phyloP scores from a whole-genome alignment of 352 stramenopile species.

The Phytophthora cactorum region DNA sequence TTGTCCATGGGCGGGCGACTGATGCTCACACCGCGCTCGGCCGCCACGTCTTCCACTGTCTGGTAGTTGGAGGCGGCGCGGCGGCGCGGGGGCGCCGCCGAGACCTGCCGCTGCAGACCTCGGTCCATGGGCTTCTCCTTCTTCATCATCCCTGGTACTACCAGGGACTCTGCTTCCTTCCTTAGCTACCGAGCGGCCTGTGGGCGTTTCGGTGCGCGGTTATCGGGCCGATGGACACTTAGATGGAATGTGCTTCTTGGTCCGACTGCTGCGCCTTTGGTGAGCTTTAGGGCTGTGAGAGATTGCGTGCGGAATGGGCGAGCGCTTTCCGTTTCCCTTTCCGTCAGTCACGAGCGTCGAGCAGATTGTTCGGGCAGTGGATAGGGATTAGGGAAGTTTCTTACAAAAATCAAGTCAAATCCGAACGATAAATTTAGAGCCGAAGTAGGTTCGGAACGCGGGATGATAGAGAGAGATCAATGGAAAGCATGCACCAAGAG shows the following conservation, averaged over 20 bases:
- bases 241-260: slow-evolving; percentile 9
- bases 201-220: slow-evolving; percentile 18
- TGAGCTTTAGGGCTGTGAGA: slow-evolving; percentile 2
- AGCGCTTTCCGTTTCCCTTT: slow-evolving; percentile 41
- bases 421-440: slow-evolving; percentile 9
- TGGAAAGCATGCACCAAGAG: not conserved
- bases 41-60: slow-evolving; percentile 68
- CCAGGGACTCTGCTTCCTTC: slow-evolving; percentile 6
- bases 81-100: slow-evolving; percentile 42
- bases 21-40: slow-evolving; percentile 51
- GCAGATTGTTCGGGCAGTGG: slow-evolving; percentile 30
- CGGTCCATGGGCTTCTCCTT: slow-evolving; percentile 27
- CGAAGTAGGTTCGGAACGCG: slow-evolving; percentile 4
- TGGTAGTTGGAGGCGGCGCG: slow-evolving; percentile 84
- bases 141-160: slow-evolving; percentile 22
- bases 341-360: slow-evolving; percentile 36
- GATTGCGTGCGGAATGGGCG: slow-evolving; percentile 26
- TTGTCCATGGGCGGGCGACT: slow-evolving; percentile 30
- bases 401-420: slow-evolving; percentile 7
- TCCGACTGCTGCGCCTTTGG: slow-evolving; percentile 18
- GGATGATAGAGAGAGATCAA: not conserved
- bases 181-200: slow-evolving; percentile 3
- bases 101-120: slow-evolving; percentile 32
- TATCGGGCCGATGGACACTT: slow-evolving; percentile 9
- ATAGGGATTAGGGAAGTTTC: not conserved